Conservation (phyloP, 805 yeast species). For the Wickerhamomyces alni region DNA sequence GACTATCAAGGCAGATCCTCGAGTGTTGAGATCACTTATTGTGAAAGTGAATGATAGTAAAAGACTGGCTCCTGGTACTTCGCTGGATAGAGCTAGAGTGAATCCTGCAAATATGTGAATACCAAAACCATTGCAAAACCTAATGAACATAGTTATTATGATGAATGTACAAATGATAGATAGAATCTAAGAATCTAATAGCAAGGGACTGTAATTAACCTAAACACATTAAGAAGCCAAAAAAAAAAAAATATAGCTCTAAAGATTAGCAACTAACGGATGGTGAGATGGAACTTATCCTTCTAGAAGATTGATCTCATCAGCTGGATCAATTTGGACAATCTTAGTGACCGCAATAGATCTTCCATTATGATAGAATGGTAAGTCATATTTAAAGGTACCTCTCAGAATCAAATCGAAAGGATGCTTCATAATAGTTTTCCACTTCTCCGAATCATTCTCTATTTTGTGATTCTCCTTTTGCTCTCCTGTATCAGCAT, state of each 20-base stretch:
- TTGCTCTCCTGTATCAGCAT: constrained; percentile 16
- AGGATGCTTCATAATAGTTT: constrained; percentile 64
- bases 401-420: constrained; percentile 86
- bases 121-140: not conserved
- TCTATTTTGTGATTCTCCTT: constrained; percentile 22
- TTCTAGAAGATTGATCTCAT: constrained; percentile 2
- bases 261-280: too few relatives aligned
- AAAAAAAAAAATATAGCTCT: too few relatives aligned
- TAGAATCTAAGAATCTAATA: too few relatives aligned
- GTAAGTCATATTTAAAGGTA: constrained; percentile 67
- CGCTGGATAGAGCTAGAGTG: constrained; percentile 37
- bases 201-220: not conserved
- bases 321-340: constrained; percentile 49
- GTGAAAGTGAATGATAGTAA: constrained; percentile 49
- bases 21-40: constrained; percentile 76
- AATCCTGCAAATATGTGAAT: not conserved
- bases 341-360: constrained; percentile 58
- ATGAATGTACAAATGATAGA: too few relatives aligned
- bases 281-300: too few relatives aligned
- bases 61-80: constrained; percentile 49
- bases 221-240: not conserved
- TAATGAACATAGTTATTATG: too few relatives aligned
- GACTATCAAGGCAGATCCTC: constrained; percentile 80
- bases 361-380: constrained; percentile 48
- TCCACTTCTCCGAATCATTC: constrained; percentile 56